Conservation (phyloP, 805 yeast species). For the Saccharomycopsis capsularis region DNA sequence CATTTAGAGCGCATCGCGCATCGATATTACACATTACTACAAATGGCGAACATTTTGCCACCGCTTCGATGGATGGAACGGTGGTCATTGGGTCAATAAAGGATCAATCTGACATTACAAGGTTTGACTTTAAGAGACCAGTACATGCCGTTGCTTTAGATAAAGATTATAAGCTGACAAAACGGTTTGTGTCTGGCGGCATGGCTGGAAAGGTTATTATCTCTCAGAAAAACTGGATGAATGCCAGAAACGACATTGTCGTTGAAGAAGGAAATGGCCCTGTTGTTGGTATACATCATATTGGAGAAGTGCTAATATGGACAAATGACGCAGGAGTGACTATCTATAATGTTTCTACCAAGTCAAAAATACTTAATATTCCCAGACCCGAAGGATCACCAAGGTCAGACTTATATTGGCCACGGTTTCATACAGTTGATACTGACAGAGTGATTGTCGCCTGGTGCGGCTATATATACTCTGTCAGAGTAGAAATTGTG, state of each 20-base stretch:
- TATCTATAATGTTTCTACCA: slow-evolving; percentile 51
- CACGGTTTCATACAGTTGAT: slow-evolving; percentile 62
- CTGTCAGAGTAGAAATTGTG: slow-evolving; percentile 40
- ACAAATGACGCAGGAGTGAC: slow-evolving; percentile 77
- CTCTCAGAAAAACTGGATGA: slow-evolving; percentile 82
- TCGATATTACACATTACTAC: slow-evolving; percentile 68
- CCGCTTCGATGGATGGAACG: slow-evolving; percentile 93
- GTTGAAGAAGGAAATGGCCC: slow-evolving; percentile 61
- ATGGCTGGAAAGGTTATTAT: slow-evolving; percentile 75
- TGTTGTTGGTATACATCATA: slow-evolving; percentile 55
- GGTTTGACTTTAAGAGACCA: slow-evolving; percentile 81
- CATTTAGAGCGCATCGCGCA: slow-evolving; percentile 79
- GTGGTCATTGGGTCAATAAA: slow-evolving; percentile 68
- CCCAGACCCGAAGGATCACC: slow-evolving; percentile 49
- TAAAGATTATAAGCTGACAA: slow-evolving; percentile 52
- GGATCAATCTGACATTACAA: slow-evolving; percentile 57
- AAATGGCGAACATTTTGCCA: slow-evolving; percentile 70
- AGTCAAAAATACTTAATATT: slow-evolving; percentile 43
- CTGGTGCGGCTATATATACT: slow-evolving; percentile 80
- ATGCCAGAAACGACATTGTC: slow-evolving; percentile 62
- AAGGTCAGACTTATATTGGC: slow-evolving; percentile 80
- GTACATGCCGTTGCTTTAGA: slow-evolving; percentile 81
- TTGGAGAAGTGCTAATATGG: slow-evolving; percentile 71
- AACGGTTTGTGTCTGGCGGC: slow-evolving; percentile 80
- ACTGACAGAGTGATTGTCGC: slow-evolving; percentile 63